phyloP scores from a whole-genome alignment of 176 grass and related monocot species.

The Ensete glaucum region DNA sequence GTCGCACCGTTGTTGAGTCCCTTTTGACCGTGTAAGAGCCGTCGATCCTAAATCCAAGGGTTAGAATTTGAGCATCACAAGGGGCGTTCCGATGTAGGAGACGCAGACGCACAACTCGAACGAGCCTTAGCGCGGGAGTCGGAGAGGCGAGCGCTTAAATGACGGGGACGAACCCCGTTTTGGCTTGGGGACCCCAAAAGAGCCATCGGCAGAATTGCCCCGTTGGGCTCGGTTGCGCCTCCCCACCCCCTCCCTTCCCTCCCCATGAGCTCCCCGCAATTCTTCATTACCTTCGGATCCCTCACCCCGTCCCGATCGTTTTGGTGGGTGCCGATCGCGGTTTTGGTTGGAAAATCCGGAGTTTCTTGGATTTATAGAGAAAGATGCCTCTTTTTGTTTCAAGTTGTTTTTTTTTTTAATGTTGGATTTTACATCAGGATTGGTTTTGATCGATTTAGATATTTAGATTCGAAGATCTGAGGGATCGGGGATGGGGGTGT shows the following conservation, averaged over 20 bases:
- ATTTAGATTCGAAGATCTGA: neutral
- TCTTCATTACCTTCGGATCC: neutral
- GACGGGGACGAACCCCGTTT: neutral
- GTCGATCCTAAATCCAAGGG: neutral
- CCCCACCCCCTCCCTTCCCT: neutral
- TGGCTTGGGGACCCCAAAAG: neutral
- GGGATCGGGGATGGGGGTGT: constrained; percentile 11
- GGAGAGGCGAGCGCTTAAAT: neutral
- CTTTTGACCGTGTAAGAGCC: neutral
- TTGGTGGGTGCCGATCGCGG: neutral
- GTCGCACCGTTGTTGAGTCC: neutral
- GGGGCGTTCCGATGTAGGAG: neutral
- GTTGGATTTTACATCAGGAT: neutral
- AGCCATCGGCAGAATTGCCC: neutral
- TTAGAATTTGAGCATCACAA: neutral
- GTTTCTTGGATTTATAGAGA: too few species aligned
- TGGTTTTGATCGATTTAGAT: neutral
- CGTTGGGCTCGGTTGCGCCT: neutral
- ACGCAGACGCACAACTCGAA: neutral
- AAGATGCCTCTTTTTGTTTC: neutral
- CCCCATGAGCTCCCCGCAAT: neutral
- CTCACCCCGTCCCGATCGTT: neutral
- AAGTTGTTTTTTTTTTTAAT: neutral
- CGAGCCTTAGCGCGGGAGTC: neutral
- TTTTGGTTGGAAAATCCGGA: neutral